Evolutionary conservation across 768 basidiomycete species (phyloP), one percentile per base, ranked within the genome.

Genomic region (Suillus plorans): DNA sequence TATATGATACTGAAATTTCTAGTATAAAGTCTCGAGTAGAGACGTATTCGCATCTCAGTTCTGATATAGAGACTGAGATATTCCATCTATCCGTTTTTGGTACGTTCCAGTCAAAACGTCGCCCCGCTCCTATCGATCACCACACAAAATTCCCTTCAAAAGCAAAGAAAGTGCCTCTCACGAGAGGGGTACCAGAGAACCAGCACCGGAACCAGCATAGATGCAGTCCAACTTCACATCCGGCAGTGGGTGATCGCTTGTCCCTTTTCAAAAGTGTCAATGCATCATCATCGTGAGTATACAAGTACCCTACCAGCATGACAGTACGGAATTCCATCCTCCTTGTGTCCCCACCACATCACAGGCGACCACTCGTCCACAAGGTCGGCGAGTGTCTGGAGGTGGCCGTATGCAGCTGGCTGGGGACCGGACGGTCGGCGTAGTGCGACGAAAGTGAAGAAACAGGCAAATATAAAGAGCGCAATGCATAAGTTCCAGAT

Each of bases 401-500:
- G 49, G 20, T 70, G 70, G 28, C 70, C 67, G n/a, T 68, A 70
- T 22, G 64, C 47, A 34, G 67, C 64, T 0, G 70, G 70, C 61
- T 68, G 70, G 39, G 62, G 62, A 5, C 63, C 64, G 1, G 36
- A 42, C 25, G 64, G 63, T n/a, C 22, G 63, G 18, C 8, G 36
- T 16, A 66, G 16, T 20, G 65, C 64, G 28, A 66, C 34, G 20
- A 47, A 55, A 0, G 68, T 67, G 28, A 76, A 53, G 13, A 64
- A 37, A n/a, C 76, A 55, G 7, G 69, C 66, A 44, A 75, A 65
- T n/a, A 73, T 31, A 31, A 71, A 65, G 0, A 75, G 68, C 0
- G 64, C 68, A 2, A 2, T 69, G 20, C 70, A 63, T 31, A 73
- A 70, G 59, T 76, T 76, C 8, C 76, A 60, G 34, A 75, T 71